Evolutionary conservation across 768 basidiomycete genomes (phyloP).

Genomic region (Dioszegia hungarica): DNA sequence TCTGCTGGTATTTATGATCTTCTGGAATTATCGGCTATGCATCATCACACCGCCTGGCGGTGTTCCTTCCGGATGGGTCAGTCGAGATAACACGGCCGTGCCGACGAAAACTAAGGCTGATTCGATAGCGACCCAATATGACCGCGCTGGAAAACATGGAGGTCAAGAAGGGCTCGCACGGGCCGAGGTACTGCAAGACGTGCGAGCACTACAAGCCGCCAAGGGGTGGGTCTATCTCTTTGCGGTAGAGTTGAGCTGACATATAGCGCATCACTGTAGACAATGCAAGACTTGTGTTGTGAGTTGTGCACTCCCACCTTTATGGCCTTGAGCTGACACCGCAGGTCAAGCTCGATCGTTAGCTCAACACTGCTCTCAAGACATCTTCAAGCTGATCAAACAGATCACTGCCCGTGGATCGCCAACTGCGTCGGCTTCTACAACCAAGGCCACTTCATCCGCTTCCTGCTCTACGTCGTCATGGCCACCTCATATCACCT

Average conservation of each 20-base stretch:
- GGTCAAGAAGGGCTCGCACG: constrained; percentile 80
- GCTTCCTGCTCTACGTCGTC: constrained; percentile 89
- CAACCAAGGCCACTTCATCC: constrained; percentile 73
- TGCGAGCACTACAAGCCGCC: constrained; percentile 84
- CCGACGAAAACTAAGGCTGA: background rate
- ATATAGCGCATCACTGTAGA: constrained; percentile 77
- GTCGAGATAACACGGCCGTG: constrained; percentile 34
- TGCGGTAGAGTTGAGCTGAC: background rate
- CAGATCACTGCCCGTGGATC: constrained; percentile 49
- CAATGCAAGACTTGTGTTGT: constrained; percentile 69
- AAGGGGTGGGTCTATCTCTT: constrained; percentile 50
- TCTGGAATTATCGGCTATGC: constrained; percentile 84
- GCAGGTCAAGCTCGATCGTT: background rate
- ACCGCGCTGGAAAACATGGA: constrained; percentile 67
- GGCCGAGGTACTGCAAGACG: constrained; percentile 76
- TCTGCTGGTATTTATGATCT: constrained; percentile 65
- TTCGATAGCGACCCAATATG: constrained; percentile 66
- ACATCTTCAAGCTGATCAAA: constrained; percentile 76
- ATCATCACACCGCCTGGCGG: constrained; percentile 77
- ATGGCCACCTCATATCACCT: constrained; percentile 82
- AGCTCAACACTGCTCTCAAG: no score
- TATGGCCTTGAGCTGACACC: background rate
- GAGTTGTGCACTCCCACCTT: constrained; percentile 5
- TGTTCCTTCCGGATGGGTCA: constrained; percentile 72
- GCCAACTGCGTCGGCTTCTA: constrained; percentile 66